phyloP scores from a whole-genome alignment of 1,284 basidiomycete genomes.

The Moesziomyces antarcticus region DNA sequence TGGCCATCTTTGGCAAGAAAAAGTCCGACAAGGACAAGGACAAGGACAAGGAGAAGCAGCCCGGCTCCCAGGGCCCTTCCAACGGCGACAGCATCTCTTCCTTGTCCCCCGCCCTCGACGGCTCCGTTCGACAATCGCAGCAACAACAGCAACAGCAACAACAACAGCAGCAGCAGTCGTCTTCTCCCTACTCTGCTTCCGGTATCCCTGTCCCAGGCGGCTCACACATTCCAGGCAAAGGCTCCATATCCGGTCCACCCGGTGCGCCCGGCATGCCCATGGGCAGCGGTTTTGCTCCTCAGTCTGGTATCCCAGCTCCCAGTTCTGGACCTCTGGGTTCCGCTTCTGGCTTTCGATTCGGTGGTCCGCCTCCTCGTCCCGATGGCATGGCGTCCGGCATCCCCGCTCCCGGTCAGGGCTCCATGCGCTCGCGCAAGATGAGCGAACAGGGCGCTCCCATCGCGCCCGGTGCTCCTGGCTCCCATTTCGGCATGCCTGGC shows the following conservation, averaged over 20 bases:
- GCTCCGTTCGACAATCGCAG: slow-evolving; percentile 21
- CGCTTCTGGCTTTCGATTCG: slow-evolving; percentile 59
- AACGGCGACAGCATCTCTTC: slow-evolving; percentile 42
- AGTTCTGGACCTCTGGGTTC: slow-evolving; percentile 43
- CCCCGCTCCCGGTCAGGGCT: slow-evolving; percentile 43
- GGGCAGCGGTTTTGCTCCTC: slow-evolving; percentile 35
- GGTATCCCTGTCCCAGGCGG: slow-evolving; percentile 34
- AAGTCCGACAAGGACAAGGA: slow-evolving; percentile 59
- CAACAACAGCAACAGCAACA: slow-evolving; percentile 11
- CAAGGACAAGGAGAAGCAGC: slow-evolving; percentile 28
- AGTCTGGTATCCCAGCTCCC: slow-evolving; percentile 34
- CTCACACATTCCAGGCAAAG: slow-evolving; percentile 46
- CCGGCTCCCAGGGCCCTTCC: slow-evolving; percentile 11
- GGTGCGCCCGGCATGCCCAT: slow-evolving; percentile 16
- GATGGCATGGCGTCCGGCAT: slow-evolving; percentile 47
- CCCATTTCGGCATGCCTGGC: slow-evolving; percentile 26
- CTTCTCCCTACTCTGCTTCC: slow-evolving; percentile 25
- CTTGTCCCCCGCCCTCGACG: slow-evolving; percentile 43
- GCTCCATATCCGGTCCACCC: slow-evolving; percentile 43
- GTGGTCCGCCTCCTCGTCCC: slow-evolving; percentile 47
- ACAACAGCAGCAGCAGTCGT: slow-evolving; percentile 33
- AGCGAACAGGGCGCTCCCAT: slow-evolving; percentile 46
- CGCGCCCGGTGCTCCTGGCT: slow-evolving; percentile 1
- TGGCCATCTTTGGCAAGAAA: slow-evolving; percentile 66
- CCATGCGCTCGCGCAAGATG: slow-evolving; percentile 45